Percentiles rank a stretch among this genome's conserved stretches.
Conservation (phyloP, 2,329 filamentous ascomycete species). For the Alternaria sp. region DNA sequence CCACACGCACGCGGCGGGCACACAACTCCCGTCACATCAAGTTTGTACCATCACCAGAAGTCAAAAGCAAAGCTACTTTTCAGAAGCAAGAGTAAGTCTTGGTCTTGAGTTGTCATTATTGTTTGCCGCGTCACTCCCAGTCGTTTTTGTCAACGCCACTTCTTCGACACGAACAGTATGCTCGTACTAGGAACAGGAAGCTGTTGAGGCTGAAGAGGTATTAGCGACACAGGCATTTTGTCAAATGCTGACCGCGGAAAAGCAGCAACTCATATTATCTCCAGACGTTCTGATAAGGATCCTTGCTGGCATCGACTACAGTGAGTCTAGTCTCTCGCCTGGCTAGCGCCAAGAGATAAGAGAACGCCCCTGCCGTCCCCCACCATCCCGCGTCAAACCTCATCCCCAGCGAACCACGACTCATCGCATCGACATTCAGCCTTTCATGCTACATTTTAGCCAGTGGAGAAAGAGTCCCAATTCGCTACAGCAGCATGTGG, state of each 20-base stretch:
- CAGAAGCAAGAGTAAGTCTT: neutral
- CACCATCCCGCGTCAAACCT: conserved; percentile 38
- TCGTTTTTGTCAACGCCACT: conserved; percentile 12
- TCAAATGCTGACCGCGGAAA: conserved; percentile 42
- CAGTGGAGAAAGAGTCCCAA: conserved; percentile 10
- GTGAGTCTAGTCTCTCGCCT: conserved; percentile 27
- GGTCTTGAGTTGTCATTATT: neutral
- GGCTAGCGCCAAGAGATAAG: conserved; percentile 45
- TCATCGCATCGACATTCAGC: conserved; percentile 24
- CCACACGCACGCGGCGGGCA: conserved; percentile 1
- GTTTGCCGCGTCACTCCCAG: neutral
- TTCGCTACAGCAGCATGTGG: conserved; percentile 12
- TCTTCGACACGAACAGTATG: neutral
- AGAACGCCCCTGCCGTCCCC: conserved; percentile 39
- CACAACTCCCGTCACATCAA: neutral
- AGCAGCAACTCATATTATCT: conserved; percentile 36
- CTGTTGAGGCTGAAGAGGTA: conserved; percentile 1
- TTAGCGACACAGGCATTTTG: conserved; percentile 30
- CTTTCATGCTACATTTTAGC: conserved; percentile 10
- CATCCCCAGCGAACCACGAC: conserved; percentile 20
- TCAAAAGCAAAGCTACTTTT: conserved; percentile 4
- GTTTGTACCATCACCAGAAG: neutral
- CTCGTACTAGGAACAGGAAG: conserved; percentile 3
- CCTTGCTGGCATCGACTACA: conserved; percentile 22
- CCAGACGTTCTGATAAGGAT: conserved; percentile 37